Evolutionary conservation across 345 rosid species (phyloP).

Genomic region (Rhizophora mangle): DNA sequence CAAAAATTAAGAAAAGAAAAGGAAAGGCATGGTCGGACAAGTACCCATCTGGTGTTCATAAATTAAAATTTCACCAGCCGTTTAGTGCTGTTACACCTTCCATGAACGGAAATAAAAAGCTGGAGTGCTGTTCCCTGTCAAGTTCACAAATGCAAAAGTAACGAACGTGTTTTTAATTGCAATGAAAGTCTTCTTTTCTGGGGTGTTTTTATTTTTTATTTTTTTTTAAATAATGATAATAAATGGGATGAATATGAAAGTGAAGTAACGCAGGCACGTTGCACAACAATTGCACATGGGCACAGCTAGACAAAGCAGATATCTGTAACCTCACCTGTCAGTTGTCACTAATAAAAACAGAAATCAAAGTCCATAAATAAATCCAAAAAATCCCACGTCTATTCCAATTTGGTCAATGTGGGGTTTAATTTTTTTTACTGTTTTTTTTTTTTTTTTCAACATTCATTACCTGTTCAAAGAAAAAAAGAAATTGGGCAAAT

Average conservation of each 20-base stretch:
- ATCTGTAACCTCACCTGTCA: constrained; percentile 19
- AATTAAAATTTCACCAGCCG: no score
- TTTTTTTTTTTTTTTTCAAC: background rate
- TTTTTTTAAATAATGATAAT: background rate
- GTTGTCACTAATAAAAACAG: background rate
- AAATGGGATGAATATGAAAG: background rate
- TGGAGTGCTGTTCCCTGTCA: background rate
- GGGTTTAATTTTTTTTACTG: background rate
- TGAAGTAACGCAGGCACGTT: constrained; percentile 33
- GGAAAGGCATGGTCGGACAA: no score
- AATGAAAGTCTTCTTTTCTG: no score
- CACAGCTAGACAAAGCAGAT: constrained; percentile 30
- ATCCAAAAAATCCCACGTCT: background rate
- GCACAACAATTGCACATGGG: constrained; percentile 16
- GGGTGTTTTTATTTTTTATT: no score
- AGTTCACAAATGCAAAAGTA: background rate
- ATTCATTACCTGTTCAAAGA: background rate
- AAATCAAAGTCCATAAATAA: background rate
- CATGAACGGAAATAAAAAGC: no score
- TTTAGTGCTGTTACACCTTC: no score
- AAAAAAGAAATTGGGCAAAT: no score
- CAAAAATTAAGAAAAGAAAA: no score
- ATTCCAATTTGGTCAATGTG: background rate
- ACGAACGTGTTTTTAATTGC: background rate
- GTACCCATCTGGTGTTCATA: no score